Conservation (phyloP, 371 early-diverging fungal genomes). For the Dipsacomyces acuminosporus region DNA sequence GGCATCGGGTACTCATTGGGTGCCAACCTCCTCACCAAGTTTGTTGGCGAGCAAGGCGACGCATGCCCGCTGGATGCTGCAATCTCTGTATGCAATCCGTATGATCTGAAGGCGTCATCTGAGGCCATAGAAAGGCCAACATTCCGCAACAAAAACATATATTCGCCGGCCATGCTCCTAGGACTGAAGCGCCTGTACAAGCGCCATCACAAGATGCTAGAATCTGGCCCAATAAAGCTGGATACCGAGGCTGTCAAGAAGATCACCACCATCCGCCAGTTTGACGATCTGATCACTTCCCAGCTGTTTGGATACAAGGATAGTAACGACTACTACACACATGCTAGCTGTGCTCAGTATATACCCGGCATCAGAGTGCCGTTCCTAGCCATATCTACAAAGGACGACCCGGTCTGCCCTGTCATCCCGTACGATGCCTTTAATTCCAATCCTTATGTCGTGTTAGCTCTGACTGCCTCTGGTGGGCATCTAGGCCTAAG, state of each 20-base stretch:
- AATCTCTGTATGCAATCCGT: slow-evolving; percentile 83
- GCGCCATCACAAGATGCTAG: slow-evolving; percentile 58
- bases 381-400: slow-evolving; percentile 73
- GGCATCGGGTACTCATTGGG: slow-evolving; percentile 88
- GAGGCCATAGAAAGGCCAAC: slow-evolving; percentile 47
- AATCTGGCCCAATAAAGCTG: slow-evolving; percentile 50
- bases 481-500: slow-evolving; percentile 98
- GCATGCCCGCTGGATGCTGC: slow-evolving; percentile 70
- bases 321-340: slow-evolving; percentile 80
- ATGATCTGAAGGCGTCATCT: slow-evolving; percentile 53
- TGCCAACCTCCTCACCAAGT: slow-evolving; percentile 87
- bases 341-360: slow-evolving; percentile 67
- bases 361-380: slow-evolving; percentile 72
- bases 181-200: slow-evolving; percentile 61
- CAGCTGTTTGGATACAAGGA: slow-evolving; percentile 66
- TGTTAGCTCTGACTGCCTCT: slow-evolving; percentile 75
- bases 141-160: slow-evolving; percentile 57
- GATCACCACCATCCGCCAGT: slow-evolving; percentile 60
- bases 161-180: slow-evolving; percentile 64
- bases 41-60: slow-evolving; percentile 79
- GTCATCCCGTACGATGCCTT: slow-evolving; percentile 72
- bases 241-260: slow-evolving; percentile 53
- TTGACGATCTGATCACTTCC: slow-evolving; percentile 74
- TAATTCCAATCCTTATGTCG: slow-evolving; percentile 69
- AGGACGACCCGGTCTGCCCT: slow-evolving; percentile 90